Percentiles rank a stretch among this genome's conserved stretches.
Evolutionary conservation across 345 rosid species (phyloP).

Genomic region (Euclidium syriacum): DNA sequence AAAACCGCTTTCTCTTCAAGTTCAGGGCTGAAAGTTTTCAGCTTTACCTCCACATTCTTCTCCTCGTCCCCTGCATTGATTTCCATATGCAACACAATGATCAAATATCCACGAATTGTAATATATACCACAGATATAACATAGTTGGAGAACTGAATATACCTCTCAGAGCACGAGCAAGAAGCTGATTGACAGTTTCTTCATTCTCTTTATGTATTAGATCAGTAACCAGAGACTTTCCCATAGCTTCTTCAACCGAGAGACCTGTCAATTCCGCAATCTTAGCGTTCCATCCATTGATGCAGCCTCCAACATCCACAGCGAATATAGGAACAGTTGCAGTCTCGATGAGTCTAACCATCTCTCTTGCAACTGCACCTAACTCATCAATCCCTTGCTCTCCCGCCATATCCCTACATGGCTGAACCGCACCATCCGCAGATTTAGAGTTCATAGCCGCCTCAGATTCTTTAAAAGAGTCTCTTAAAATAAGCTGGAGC

Average conservation of each 20-base stretch:
- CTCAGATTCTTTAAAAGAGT: slow-evolving; percentile 76
- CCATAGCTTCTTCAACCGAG: slow-evolving; percentile 91
- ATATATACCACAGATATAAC: background rate
- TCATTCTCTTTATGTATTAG: slow-evolving; percentile 70
- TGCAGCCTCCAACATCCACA: slow-evolving; percentile 64
- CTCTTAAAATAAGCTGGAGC: slow-evolving; percentile 88
- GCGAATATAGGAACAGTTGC: slow-evolving; percentile 98
- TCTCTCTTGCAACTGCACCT: slow-evolving; percentile 96
- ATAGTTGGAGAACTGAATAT: slow-evolving; percentile 17
- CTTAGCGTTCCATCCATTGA: slow-evolving; percentile 98
- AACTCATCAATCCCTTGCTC: slow-evolving; percentile 85
- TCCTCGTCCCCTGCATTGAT: slow-evolving; percentile 74
- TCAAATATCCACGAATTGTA: slow-evolving; percentile 8
- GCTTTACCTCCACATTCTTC: slow-evolving; percentile 84
- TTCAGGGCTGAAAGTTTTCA: slow-evolving; percentile 68
- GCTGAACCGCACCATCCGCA: slow-evolving; percentile 35
- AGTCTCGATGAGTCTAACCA: slow-evolving; percentile 96
- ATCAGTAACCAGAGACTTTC: slow-evolving; percentile 80
- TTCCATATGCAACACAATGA: background rate
- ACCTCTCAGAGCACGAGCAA: slow-evolving; percentile 77
- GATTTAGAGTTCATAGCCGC: slow-evolving; percentile 65
- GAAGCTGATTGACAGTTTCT: slow-evolving; percentile 69
- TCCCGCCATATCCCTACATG: slow-evolving; percentile 48
- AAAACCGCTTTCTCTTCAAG: slow-evolving; percentile 59
- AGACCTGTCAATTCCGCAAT: slow-evolving; percentile 87